Percentiles rank a stretch among this genome's conserved stretches.
phyloP scores from a whole-genome alignment of 495 filamentous ascomycete species.

The Trichoderma erinaceum region DNA sequence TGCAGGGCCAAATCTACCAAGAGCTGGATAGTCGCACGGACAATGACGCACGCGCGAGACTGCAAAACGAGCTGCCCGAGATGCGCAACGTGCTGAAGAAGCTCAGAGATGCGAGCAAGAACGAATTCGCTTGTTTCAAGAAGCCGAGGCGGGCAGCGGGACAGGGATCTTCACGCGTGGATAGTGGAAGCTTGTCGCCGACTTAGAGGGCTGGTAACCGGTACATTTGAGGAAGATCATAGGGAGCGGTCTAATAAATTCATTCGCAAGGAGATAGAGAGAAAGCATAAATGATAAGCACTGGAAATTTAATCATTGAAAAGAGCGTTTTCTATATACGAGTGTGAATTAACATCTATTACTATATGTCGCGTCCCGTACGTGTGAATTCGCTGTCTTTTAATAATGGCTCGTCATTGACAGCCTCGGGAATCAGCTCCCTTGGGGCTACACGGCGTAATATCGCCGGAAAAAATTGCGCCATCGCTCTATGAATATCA shows the following conservation, averaged over 20 bases:
- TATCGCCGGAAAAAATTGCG: background rate
- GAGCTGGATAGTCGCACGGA: slow-evolving; percentile 82
- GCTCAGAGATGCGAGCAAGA: slow-evolving; percentile 72
- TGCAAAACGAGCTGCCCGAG: slow-evolving; percentile 81
- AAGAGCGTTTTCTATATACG: background rate
- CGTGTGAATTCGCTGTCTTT: background rate
- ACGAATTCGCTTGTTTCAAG: slow-evolving; percentile 78
- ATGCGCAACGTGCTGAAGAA: slow-evolving; percentile 81
- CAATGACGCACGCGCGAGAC: slow-evolving; percentile 65
- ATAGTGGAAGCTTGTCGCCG: slow-evolving; percentile 7
- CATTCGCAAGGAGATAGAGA: background rate
- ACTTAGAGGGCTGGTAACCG: background rate
- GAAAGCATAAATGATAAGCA: background rate
- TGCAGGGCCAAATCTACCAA: slow-evolving; percentile 83
- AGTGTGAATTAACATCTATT: background rate
- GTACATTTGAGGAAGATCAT: background rate
- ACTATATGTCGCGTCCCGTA: background rate
- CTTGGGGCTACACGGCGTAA: background rate
- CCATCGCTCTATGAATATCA: slow-evolving; percentile 3
- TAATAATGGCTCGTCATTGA: background rate
- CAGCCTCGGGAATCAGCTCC: background rate
- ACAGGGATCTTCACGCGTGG: background rate
- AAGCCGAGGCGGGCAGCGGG: slow-evolving; percentile 34
- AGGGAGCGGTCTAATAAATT: background rate
- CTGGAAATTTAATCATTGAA: background rate